Conservation (phyloP, 768 basidiomycete species). For the Thelephora ganbajun region DNA sequence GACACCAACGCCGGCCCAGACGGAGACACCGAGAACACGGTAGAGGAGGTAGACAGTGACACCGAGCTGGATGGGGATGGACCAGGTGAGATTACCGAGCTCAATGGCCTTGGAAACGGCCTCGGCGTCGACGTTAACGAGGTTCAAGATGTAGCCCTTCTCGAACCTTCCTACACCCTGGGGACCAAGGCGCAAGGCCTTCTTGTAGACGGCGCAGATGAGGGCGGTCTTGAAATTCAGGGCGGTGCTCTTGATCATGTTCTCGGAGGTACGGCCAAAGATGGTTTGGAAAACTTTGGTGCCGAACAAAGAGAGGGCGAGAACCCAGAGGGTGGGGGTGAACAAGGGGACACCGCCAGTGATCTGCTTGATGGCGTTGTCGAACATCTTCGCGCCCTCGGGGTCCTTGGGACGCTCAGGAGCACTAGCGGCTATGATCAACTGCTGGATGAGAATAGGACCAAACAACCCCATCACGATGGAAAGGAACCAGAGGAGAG, state of each 20-base stretch:
- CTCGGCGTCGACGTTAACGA: slow-evolving; percentile 18
- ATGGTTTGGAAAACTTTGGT: slow-evolving; percentile 14
- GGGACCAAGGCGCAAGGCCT: slow-evolving; percentile 15
- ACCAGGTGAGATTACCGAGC: slow-evolving; percentile 14
- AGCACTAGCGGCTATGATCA: slow-evolving; percentile 14
- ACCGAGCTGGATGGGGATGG: slow-evolving; percentile 15
- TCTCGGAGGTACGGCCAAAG: slow-evolving; percentile 17
- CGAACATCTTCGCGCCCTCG: slow-evolving; percentile 12
- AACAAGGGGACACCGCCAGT: slow-evolving; percentile 19
- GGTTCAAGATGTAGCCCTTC: slow-evolving; percentile 17
- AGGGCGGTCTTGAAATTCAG: slow-evolving; percentile 18
- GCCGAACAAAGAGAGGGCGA: slow-evolving; percentile 13
- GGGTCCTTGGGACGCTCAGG: slow-evolving; percentile 9
- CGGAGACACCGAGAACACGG: slow-evolving; percentile 16
- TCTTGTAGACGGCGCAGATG: slow-evolving; percentile 18
- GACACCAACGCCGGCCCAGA: slow-evolving; percentile 17
- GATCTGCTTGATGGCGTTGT: slow-evolving; percentile 8
- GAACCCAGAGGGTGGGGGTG: slow-evolving; percentile 12
- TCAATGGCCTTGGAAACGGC: slow-evolving; percentile 18
- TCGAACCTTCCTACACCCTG: slow-evolving; percentile 15
- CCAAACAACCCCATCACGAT: slow-evolving; percentile 11
- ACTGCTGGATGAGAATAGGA: slow-evolving; percentile 16
- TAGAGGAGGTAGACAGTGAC: slow-evolving; percentile 12
- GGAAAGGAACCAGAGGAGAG: slow-evolving; percentile 17
- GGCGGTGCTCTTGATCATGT: slow-evolving; percentile 16